These are phyloP conservation scores for Ganoderma multipileum DNA, from an alignment of 1,284 basidiomycete species.

Conservation along the genomic window DNA sequence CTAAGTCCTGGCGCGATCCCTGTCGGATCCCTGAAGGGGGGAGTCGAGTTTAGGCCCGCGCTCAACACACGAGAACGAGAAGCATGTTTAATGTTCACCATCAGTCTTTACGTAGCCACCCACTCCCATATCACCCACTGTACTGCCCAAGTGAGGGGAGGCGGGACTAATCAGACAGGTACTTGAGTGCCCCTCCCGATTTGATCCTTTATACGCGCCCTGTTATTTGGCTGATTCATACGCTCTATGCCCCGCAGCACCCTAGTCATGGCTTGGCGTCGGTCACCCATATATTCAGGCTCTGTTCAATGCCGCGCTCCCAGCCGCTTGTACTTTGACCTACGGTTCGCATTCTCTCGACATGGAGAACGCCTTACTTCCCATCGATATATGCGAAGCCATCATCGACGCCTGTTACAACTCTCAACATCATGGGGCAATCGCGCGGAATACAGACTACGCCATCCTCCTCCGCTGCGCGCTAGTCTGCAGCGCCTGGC, in stretches of 20 bases:
- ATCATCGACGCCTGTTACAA: not conserved
- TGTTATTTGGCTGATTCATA: not conserved
- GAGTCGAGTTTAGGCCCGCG: no score
- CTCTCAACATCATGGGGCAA: not conserved
- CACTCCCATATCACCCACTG: not conserved
- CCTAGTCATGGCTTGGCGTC: not conserved
- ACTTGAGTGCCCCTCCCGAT: not conserved
- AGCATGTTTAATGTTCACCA: not conserved
- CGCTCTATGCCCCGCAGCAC: not conserved
- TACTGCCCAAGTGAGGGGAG: not conserved
- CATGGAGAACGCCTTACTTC: not conserved
- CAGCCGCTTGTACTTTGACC: not conserved
- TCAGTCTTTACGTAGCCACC: not conserved
- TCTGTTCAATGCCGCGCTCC: not conserved
- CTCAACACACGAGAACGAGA: no score
- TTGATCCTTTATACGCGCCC: conserved; percentile 1
- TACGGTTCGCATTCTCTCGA: not conserved
- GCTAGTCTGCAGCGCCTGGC: not conserved
- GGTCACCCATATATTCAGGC: not conserved
- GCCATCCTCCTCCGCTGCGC: not conserved
- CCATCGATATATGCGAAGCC: not conserved
- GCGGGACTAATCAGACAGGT: not conserved
- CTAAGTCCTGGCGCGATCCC: no score
- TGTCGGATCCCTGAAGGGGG: no score
- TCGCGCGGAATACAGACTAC: not conserved